Base-by-base conservation (phyloP, 495 filamentous ascomycete species). In the Cryomyces minteri region DNA sequence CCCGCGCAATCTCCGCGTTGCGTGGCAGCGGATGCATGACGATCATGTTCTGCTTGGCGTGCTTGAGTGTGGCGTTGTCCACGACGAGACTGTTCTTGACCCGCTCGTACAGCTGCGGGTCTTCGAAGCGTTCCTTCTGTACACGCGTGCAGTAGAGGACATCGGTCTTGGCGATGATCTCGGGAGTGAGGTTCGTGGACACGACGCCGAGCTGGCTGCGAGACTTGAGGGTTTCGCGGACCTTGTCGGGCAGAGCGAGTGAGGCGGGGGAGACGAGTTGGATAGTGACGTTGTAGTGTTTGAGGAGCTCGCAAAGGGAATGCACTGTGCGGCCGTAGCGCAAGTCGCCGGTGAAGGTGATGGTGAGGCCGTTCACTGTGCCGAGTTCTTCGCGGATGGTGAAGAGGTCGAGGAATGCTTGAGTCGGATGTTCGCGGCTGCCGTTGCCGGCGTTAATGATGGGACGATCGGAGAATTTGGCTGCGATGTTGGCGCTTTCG, bases 361-460 rank as follows among this genome's bases (percentile, higher is more conserved):
- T 88, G 41, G 84, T 94, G 50, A 96, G 68, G 37, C 85, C 87
- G 52, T 83, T 84, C 43, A 96, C 88, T 4, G 85, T 94, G 45
- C 90, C 90, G 14, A 96, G 71, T 64, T 98, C 90, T 63, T 98
- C 87, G 45, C 92, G 80, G 61, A 98, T 95, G 34, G 90, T 98
- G 71, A 94, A 96, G 51, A 98, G 76, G 56, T 98, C 90, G n/a
- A 95, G 72, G 76, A 98, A 87, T 4, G 90, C 90, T 64, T 98
- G 90, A 0, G 92, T 96, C 4, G 90, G 90, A 62, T 98, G 90
- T 66, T 98, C 90, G 51, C 82, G 72, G 61, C 79, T 82, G 47
- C 90, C 90, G 58, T 96, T 98, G 41, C 90, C 90, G 52, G 85
- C 90, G 58, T 98, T 98, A 67, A 98, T 87, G 57, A 98, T 76